Evolutionary conservation across 768 basidiomycete species (phyloP), one percentile per base, ranked within the genome.

Genomic region (Hypsizygus marmoreus): DNA sequence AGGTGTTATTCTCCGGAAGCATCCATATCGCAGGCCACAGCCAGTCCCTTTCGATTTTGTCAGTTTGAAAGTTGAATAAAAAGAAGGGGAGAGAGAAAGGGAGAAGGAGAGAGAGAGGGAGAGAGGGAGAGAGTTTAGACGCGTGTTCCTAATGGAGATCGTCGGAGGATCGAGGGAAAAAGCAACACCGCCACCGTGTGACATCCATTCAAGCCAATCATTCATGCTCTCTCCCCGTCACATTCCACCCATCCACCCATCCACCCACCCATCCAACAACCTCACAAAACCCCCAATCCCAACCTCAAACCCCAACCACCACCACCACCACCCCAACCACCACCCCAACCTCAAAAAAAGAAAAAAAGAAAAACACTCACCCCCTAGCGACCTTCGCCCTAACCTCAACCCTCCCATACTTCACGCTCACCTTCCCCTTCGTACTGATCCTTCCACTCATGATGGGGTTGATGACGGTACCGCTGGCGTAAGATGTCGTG

Each of bases 21-120:
- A 89, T 84, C 80, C 83, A 86, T 17, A 88, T 70, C 1, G 81
- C 79, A 4, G 87, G 87, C 82, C 84, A 87, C 64, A 88, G 78
- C 85, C 86, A 89, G 56, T 78, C 74, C 0, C 72, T 72, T 46
- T 20, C 13, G 4, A 19, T 4, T n/a, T n/a, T 4, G 63, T 10
- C 13, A 29, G 22, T n/a, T 26, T 25, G 19, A 36, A 14, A 8
- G 4, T 35, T 17, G 19, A 22, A 17, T 22, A 26, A 34, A 12
- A 20, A 34, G 19, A 30, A 24, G 38, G 28, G 28, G 41, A 8
- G 41, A 19, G 31, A 10, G 4, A 33, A 11, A 17, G 17, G 29
- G 32, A 19, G 38, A 6, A 11, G 4, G 16, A 17, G 6, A 4
- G 19, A 45, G n/a, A n/a, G n/a, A n/a, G n/a, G n/a, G n/a, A n/a